phyloP scores from a whole-genome alignment of 208 protist species.

The Novymonas esmeraldas region DNA sequence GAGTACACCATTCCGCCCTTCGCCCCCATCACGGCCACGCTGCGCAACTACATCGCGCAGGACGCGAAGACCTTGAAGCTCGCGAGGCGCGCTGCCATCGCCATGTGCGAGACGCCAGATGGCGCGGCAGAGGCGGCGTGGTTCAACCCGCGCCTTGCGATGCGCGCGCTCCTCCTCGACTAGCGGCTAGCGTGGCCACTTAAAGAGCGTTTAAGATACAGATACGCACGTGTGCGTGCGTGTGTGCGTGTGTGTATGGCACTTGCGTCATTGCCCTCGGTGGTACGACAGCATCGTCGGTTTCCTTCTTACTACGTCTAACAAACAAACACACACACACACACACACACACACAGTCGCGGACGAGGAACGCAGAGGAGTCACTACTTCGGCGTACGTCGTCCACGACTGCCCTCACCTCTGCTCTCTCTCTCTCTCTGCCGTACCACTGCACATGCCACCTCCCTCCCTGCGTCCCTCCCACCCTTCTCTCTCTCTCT shows the following conservation, averaged over 20 bases:
- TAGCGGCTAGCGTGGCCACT: too few species aligned
- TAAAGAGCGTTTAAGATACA: too few species aligned
- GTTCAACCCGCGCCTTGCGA: constrained; percentile 73
- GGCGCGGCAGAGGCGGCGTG: constrained; percentile 32
- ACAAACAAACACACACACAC: too few species aligned
- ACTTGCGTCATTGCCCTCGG: too few species aligned
- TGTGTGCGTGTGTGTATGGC: neutral
- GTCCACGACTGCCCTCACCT: too few species aligned
- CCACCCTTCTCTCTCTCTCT: neutral
- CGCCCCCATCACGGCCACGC: constrained; percentile 75
- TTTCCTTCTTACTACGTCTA: too few species aligned
- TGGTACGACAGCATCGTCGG: too few species aligned
- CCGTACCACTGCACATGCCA: too few species aligned
- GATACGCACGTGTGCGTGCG: neutral
- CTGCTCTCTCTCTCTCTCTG: neutral
- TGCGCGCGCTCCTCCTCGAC: constrained; percentile 68
- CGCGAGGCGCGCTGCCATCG: constrained; percentile 66
- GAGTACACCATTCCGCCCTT: constrained; percentile 72
- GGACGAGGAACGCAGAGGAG: too few species aligned
- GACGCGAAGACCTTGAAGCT: constrained; percentile 59
- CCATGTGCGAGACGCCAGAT: constrained; percentile 52
- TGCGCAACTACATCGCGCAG: constrained; percentile 75
- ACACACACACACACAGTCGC: too few species aligned
- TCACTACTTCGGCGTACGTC: too few species aligned
- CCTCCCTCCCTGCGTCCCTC: neutral